These are phyloP conservation scores for Dovyalis caffra DNA, from an alignment of 345 rosid genomes.

Conservation along the genomic window DNA sequence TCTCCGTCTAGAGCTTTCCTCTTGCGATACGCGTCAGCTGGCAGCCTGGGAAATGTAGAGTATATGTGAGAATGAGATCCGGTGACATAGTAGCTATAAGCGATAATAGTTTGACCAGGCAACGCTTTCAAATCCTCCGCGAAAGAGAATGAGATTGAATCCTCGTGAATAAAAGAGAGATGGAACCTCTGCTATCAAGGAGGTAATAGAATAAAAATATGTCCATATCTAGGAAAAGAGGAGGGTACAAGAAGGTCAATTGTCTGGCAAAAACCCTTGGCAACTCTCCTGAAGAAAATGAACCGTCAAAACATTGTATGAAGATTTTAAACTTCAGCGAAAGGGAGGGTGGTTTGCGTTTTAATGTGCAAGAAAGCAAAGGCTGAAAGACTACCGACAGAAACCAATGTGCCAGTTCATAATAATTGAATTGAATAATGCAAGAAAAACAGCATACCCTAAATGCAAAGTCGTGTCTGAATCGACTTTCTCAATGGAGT, in stretches of 20 bases:
- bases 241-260: too few species aligned
- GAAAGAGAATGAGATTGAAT: too few species aligned
- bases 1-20: slow-evolving; percentile 49
- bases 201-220: background rate
- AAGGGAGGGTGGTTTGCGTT: background rate
- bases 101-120: background rate
- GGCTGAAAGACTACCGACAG: background rate
- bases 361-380: background rate
- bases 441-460: slow-evolving; percentile 52
- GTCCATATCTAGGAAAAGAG: background rate
- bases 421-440: background rate
- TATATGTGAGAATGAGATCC: background rate
- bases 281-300: background rate
- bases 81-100: too few species aligned
- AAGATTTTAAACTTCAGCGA: background rate
- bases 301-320: background rate
- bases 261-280: too few species aligned
- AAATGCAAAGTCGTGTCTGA: slow-evolving; percentile 85
- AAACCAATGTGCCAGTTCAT: too few species aligned
- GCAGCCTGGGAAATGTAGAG: slow-evolving; percentile 48
- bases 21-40: slow-evolving; percentile 50
- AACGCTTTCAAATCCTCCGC: background rate
- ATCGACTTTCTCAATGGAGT: slow-evolving; percentile 49
- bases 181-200: background rate
- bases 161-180: background rate